Evolutionary conservation across 2,329 filamentous ascomycete genomes (phyloP).

Genomic region (Verticillium tricorpus): DNA sequence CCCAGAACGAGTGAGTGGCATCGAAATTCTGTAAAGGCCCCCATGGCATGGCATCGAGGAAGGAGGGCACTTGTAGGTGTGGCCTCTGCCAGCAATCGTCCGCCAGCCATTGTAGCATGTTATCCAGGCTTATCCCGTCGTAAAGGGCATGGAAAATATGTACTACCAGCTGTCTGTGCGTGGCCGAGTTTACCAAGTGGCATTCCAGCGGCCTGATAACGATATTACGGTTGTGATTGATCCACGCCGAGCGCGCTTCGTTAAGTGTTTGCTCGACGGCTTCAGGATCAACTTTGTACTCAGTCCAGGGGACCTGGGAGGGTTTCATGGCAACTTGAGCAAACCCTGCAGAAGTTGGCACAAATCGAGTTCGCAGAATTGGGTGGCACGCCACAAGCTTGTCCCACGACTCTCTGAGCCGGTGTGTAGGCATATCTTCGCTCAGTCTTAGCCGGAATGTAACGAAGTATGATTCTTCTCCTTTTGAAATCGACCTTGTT

Average conservation of each 20-base stretch:
- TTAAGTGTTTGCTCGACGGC: constrained; percentile 27
- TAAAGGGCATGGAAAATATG: constrained; percentile 84
- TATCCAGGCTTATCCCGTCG: constrained; percentile 72
- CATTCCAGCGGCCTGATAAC: constrained; percentile 49
- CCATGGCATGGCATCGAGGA: constrained; percentile 62
- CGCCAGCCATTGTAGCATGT: constrained; percentile 59
- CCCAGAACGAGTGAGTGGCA: constrained; percentile 60
- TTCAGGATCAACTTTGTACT: constrained; percentile 21
- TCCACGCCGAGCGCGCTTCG: constrained; percentile 44
- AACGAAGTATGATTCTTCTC: constrained; percentile 68
- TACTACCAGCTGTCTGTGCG: constrained; percentile 44
- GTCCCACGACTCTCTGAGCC: constrained; percentile 55
- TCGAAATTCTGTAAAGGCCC: constrained; percentile 58
- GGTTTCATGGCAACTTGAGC: constrained; percentile 63
- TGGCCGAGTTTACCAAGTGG: constrained; percentile 27
- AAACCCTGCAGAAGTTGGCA: constrained; percentile 69
- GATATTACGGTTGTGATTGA: constrained; percentile 42
- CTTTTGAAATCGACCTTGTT: constrained; percentile 57
- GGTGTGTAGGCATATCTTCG: constrained; percentile 34
- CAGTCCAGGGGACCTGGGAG: constrained; percentile 37
- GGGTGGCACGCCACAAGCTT: constrained; percentile 46
- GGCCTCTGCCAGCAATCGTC: constrained; percentile 39
- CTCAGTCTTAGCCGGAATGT: constrained; percentile 60
- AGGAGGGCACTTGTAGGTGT: constrained; percentile 41
- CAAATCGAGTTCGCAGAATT: constrained; percentile 69